phyloP scores from a whole-genome alignment of 192 early-diverging fungal species.

The Backusella tuberculispora region DNA sequence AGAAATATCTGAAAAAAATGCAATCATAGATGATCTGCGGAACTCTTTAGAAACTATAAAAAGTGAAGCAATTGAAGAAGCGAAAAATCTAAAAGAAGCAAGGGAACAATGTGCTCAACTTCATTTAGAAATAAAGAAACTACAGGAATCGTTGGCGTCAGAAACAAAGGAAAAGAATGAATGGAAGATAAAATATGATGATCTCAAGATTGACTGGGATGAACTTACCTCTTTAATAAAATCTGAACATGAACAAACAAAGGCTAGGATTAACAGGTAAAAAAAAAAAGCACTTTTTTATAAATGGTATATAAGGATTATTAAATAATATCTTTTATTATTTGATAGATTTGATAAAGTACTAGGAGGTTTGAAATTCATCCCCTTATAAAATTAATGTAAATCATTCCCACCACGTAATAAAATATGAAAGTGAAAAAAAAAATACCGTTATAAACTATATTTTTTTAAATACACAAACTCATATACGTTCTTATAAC shows the following conservation, averaged over 20 bases:
- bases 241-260: constrained; percentile 18
- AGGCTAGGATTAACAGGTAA: constrained; percentile 20
- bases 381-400: neutral
- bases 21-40: neutral
- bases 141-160: neutral
- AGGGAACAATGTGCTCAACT: neutral
- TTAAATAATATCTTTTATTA: neutral
- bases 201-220: constrained; percentile 21
- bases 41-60: neutral
- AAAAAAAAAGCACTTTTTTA: no score
- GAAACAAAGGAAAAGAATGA: constrained; percentile 4
- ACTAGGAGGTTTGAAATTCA: neutral
- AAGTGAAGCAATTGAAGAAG: neutral
- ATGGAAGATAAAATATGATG: constrained; percentile 15
- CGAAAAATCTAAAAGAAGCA: neutral
- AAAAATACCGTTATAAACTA: no score
- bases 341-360: constrained; percentile 12
- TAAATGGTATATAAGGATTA: no score
- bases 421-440: neutral
- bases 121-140: neutral
- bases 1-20: constrained; percentile 1
- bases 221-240: constrained; percentile 4
- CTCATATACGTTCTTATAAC: neutral
- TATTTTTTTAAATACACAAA: no score
- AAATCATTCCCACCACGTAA: neutral